Percentiles rank a stretch among this genome's conserved stretches.
phyloP scores from a whole-genome alignment of 352 stramenopile genomes.

The Pythium phragmitis region DNA sequence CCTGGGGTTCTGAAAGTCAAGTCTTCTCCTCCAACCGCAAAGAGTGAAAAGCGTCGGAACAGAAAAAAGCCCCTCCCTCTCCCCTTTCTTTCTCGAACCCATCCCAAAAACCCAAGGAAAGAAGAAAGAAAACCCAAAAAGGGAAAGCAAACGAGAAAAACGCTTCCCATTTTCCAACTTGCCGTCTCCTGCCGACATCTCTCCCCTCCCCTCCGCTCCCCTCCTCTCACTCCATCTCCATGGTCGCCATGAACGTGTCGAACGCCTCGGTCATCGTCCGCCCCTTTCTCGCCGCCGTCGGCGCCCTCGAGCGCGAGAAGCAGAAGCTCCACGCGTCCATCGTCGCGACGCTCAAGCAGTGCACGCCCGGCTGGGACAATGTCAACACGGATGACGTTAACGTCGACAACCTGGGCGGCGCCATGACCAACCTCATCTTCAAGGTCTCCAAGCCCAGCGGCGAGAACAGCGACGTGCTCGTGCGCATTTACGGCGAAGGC shows the following conservation, averaged over 20 bases:
- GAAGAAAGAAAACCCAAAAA: not conserved
- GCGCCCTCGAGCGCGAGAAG: slow-evolving; percentile 63
- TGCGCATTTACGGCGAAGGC: slow-evolving; percentile 81
- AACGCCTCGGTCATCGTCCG: slow-evolving; percentile 46
- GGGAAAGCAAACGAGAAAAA: too few species aligned
- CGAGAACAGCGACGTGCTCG: slow-evolving; percentile 62
- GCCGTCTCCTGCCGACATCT: not conserved
- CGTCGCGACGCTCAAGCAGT: slow-evolving; percentile 51
- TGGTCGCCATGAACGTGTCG: slow-evolving; percentile 33
- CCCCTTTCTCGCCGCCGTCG: slow-evolving; percentile 55
- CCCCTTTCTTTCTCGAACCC: slow-evolving; percentile 12
- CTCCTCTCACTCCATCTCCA: slow-evolving; percentile 5
- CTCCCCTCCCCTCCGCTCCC: too few species aligned
- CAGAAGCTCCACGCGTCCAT: slow-evolving; percentile 69
- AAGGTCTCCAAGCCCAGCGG: slow-evolving; percentile 64
- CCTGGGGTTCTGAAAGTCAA: slow-evolving; percentile 16
- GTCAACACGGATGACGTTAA: slow-evolving; percentile 56
- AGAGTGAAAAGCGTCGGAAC: not conserved
- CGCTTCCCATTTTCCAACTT: slow-evolving; percentile 17
- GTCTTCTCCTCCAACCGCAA: too few species aligned
- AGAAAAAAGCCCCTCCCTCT: not conserved
- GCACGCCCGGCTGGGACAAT: slow-evolving; percentile 56
- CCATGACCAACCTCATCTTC: slow-evolving; percentile 89
- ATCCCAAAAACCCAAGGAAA: not conserved
- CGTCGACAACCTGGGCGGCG: slow-evolving; percentile 66